These are phyloP conservation scores for Lentithecium fluviatile DNA, from an alignment of 495 filamentous ascomycete species.

Conservation along the genomic window DNA sequence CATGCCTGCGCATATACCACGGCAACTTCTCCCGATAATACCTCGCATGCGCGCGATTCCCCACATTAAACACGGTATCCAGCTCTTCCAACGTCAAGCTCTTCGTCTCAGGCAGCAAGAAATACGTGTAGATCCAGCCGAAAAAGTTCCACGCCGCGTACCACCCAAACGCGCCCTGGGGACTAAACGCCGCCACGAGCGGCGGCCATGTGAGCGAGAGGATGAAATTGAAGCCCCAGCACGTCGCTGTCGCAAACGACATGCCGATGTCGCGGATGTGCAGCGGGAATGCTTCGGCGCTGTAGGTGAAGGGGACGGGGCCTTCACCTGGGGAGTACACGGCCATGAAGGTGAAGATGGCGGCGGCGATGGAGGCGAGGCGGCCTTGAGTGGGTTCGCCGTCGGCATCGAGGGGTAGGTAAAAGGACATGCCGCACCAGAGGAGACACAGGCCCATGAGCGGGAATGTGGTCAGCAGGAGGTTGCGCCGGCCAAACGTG, in stretches of 20 bases:
- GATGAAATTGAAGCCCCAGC: constrained; percentile 69
- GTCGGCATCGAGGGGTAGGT: not conserved
- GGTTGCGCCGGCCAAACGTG: constrained; percentile 30
- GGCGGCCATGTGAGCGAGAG: constrained; percentile 66
- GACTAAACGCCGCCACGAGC: constrained; percentile 53
- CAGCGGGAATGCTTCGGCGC: constrained; percentile 59
- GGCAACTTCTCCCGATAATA: constrained; percentile 20
- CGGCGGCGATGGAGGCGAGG: constrained; percentile 46
- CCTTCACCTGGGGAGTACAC: constrained; percentile 34
- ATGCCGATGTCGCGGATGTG: constrained; percentile 32
- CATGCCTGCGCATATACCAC: constrained; percentile 28
- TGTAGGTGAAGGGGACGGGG: constrained; percentile 56
- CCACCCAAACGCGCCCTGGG: constrained; percentile 62
- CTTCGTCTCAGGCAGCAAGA: constrained; percentile 37
- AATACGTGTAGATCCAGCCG: constrained; percentile 44
- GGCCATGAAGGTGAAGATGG: constrained; percentile 31
- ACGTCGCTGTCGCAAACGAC: constrained; percentile 60
- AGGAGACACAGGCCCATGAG: constrained; percentile 27
- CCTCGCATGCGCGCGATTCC: constrained; percentile 18
- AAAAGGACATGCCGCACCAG: constrained; percentile 23
- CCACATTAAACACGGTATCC: constrained; percentile 39
- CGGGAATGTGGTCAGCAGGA: constrained; percentile 36
- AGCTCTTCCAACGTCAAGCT: constrained; percentile 32
- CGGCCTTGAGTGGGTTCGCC: not conserved
- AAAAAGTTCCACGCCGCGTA: constrained; percentile 53